Percentiles rank a stretch among this genome's conserved stretches.
Conservation (phyloP, 805 yeast species). For the Candida sithepensis region DNA sequence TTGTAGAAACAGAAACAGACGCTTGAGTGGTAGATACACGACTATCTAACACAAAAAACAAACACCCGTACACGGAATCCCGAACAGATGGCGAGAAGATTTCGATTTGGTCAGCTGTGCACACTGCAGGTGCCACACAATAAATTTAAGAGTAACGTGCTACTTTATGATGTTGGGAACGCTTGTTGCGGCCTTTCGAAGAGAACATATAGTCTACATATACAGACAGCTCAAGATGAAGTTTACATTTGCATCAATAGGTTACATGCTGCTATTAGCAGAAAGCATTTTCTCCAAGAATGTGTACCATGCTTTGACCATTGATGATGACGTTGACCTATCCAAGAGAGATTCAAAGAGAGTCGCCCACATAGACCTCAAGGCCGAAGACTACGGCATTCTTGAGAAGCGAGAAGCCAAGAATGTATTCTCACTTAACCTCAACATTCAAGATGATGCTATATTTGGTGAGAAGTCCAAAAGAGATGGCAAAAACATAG, state of each 20-base stretch:
- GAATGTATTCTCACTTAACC: slow-evolving; percentile 6
- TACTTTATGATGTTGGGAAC: too few species aligned
- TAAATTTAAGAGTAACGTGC: too few species aligned
- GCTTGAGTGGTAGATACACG: too few species aligned
- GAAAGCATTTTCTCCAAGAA: slow-evolving; percentile 12
- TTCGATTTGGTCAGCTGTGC: too few species aligned
- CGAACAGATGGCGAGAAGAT: too few species aligned
- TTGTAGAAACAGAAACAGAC: too few species aligned
- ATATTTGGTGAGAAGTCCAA: background rate
- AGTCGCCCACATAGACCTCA: slow-evolving; percentile 13
- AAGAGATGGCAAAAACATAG: slow-evolving; percentile 7
- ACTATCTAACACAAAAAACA: too few species aligned
- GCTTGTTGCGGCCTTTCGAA: too few species aligned
- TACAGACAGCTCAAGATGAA: background rate
- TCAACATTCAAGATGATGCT: slow-evolving; percentile 2
- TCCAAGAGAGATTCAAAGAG: slow-evolving; percentile 15
- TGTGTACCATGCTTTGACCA: slow-evolving; percentile 10
- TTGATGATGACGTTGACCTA: slow-evolving; percentile 6
- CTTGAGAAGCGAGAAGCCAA: slow-evolving; percentile 4
- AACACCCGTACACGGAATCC: background rate
- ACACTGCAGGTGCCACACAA: background rate
- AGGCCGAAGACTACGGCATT: slow-evolving; percentile 12
- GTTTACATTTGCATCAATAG: background rate
- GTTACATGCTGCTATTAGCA: background rate
- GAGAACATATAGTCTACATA: background rate